Conservation (phyloP, 2,329 filamentous ascomycete genomes). For the Gyromitra esculenta region DNA sequence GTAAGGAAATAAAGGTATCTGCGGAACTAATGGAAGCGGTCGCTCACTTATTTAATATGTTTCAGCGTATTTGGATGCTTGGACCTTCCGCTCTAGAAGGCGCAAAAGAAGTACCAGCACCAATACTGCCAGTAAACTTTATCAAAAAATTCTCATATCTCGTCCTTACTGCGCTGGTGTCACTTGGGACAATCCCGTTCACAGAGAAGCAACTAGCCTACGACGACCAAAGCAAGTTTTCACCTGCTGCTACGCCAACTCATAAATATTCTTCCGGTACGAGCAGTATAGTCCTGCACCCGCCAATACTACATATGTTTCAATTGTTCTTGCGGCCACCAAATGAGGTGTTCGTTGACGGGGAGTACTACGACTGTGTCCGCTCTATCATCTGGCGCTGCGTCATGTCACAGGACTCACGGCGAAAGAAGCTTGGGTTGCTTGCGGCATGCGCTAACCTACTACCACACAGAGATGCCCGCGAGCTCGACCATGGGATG, state of each 20-base stretch:
- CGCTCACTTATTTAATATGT: conserved; percentile 73
- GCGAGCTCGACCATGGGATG: conserved; percentile 64
- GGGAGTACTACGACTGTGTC: conserved; percentile 59
- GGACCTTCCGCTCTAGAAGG: conserved; percentile 63
- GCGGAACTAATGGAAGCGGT: conserved; percentile 83
- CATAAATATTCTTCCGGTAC: conserved; percentile 67
- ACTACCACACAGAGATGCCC: conserved; percentile 64
- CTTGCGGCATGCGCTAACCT: conserved; percentile 63
- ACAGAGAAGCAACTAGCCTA: conserved; percentile 70
- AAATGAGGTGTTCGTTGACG: conserved; percentile 64
- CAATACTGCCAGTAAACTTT: conserved; percentile 60
- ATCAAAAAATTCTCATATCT: conserved; percentile 66
- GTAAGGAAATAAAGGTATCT: conserved; percentile 90
- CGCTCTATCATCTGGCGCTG: conserved; percentile 54
- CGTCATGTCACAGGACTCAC: conserved; percentile 58
- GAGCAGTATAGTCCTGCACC: conserved; percentile 63
- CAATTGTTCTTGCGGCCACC: conserved; percentile 68
- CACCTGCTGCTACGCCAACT: conserved; percentile 73
- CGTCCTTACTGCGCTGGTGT: conserved; percentile 64
- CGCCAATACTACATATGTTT: conserved; percentile 74
- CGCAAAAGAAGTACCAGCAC: conserved; percentile 55
- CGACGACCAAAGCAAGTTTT: conserved; percentile 67
- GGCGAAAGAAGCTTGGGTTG: conserved; percentile 57
- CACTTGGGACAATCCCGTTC: conserved; percentile 71
- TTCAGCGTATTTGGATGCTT: conserved; percentile 74